Base-by-base conservation (phyloP, 345 rosid genomes). In the Arabis hirsuta region DNA sequence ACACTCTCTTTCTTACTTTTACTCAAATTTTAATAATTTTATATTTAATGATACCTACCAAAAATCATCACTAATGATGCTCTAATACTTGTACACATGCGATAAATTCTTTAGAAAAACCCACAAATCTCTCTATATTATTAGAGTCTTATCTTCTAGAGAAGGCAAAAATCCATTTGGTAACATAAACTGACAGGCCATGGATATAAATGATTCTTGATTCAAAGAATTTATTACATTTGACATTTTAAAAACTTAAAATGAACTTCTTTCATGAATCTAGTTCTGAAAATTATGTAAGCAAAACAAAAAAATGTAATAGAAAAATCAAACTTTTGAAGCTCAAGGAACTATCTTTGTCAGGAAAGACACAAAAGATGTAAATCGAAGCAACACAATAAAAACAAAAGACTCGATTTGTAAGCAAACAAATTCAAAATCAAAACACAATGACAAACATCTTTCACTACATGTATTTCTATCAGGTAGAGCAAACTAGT, bases 81-180 rank as follows among this genome's bases (percentile, higher is more conserved):
- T n/a, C n/a, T n/a, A n/a, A n/a, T n/a, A n/a, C n/a, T n/a, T n/a
- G n/a, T n/a, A n/a, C n/a, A n/a, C 36, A 32, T 32, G 6, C 36
- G 36, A 32, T 32, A 32, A 32, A 6, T 5, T 13, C 47, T 57
- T 13, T 9, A 57, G 14, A 34, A 56, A 56, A 56, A 14, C 34
- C 9, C 9, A 16, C 43, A 34, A 4, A 3, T 47, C 12, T 13
- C 52, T 16, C 24, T 47, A 32, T 10, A 29, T 22, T 29, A 12
- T 14, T 55, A 55, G 42, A 55, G 42, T 16, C 43, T 32, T 34
- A 7, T 19, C 62, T 57, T 57, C 45, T 57, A 19, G 16, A 57
- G 32, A 38, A 56, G 19, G 11, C 29, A 58, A 42, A 57, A 36
- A 10, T 56, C 12, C 27, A 56, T 36, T 56, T 57, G 13, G 5